Evolutionary conservation across 192 early-diverging fungal genomes (phyloP).

Genomic region (Spizellomyces punctatus): DNA sequence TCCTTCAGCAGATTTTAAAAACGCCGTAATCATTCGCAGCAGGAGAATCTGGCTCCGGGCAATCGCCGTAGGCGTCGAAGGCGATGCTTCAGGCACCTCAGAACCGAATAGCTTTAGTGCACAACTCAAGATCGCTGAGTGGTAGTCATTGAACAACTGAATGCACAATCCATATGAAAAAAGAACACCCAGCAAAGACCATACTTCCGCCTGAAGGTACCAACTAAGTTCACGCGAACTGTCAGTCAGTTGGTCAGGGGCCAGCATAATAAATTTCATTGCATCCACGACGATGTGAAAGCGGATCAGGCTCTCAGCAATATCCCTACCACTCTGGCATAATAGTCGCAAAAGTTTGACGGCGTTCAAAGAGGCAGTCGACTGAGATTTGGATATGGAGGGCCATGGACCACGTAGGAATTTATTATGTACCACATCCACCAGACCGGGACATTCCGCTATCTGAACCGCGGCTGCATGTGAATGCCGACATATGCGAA

Average conservation of each 20-base stretch:
- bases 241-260: background rate
- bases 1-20: slow-evolving; percentile 17
- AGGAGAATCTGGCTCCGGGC: background rate
- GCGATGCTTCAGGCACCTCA: background rate
- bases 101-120: background rate
- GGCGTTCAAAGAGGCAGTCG: background rate
- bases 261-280: slow-evolving; percentile 10
- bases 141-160: slow-evolving; percentile 33
- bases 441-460: slow-evolving; percentile 46
- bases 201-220: slow-evolving; percentile 17
- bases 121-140: slow-evolving; percentile 4
- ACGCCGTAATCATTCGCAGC: slow-evolving; percentile 23
- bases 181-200: slow-evolving; percentile 11
- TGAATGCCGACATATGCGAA: slow-evolving; percentile 49
- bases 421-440: slow-evolving; percentile 39
- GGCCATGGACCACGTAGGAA: slow-evolving; percentile 4
- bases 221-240: background rate
- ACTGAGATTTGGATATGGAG: background rate
- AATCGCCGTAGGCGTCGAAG: background rate
- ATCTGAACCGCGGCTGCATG: slow-evolving; percentile 45
- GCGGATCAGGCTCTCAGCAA: slow-evolving; percentile 19
- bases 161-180: slow-evolving; percentile 30
- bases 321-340: slow-evolving; percentile 31
- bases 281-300: slow-evolving; percentile 24
- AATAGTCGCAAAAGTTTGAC: slow-evolving; percentile 21